Evolutionary conservation across 139 green algal genomes (phyloP), one percentile per base, ranked within the genome.

Genomic region (Dunaliella primolecta): DNA sequence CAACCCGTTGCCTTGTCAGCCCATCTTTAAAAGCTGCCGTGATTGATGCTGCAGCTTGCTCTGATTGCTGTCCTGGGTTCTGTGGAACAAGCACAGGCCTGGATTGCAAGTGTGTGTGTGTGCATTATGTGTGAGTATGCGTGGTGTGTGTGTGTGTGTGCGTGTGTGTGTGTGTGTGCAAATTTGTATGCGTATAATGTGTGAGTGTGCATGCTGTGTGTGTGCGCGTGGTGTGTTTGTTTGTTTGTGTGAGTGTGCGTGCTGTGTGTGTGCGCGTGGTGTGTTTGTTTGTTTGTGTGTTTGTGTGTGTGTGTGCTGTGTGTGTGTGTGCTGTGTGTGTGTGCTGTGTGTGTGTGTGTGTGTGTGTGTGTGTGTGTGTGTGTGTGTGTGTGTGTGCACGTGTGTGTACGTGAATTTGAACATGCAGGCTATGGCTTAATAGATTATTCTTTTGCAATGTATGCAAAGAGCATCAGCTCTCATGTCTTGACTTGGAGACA

Each of bases 21-120:
- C 95, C 95, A 29, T 89, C 90, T 0, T 89, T 83, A 76, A 78
- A 96, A 0, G 95, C 94, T 20, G 89, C 77, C 30, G 92, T 80
- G 21, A 90, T 88, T 0, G 95, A 90, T 31, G 81, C 84, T 0
- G 84, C 81, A 3, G 95, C 94, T 83, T 98, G 95, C 1, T 89
- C 31, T 0, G 91, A 88, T 83, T 93, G 93, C 70, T 93, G 85
- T 3, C 87, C 85, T 3, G 91, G 83, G 2, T 78, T 64, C 3
- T 78, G 33, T 3, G 88, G 88, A 2, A 91, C 75, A 0, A 78
- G 55, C 55, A 84, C 46, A 64, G 46, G 46, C 46, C 46, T 64
- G 46, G 46, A 7, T 7, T 64, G 46, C 46, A 64, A 25, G 46
- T 64, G 46, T 64, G 46, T 64, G 46, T 64, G 46, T 64, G 46